Conservation (phyloP, 1,284 basidiomycete genomes). For the Malassezia equina region DNA sequence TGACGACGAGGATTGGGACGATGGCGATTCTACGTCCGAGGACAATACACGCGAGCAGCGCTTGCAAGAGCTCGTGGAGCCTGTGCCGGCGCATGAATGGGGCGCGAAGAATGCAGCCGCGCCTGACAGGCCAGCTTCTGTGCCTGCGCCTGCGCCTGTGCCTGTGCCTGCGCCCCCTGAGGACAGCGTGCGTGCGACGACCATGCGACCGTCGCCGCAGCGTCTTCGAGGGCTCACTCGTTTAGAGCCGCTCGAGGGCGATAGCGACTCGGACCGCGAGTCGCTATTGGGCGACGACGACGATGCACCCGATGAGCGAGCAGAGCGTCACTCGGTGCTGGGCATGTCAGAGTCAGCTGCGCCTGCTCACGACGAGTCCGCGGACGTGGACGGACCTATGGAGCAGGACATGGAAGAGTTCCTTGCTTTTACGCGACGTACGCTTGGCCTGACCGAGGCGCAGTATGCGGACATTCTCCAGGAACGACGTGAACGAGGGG, state of each 20-base stretch:
- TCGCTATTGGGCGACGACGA: conserved; percentile 10
- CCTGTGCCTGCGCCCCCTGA: neutral
- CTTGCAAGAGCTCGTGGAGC: conserved; percentile 1
- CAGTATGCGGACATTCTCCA: conserved; percentile 12
- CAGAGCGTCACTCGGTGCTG: conserved; percentile 1
- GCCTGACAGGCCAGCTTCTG: neutral
- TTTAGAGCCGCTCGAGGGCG: conserved; percentile 7
- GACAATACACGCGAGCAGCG: neutral
- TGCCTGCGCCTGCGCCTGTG: neutral
- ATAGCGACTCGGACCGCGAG: conserved; percentile 6
- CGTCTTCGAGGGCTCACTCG: conserved; percentile 3
- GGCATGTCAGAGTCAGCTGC: neutral
- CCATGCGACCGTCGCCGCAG: no score
- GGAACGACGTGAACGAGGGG: conserved; percentile 9
- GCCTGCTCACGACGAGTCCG: neutral
- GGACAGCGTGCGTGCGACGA: no score
- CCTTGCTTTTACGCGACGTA: conserved; percentile 12
- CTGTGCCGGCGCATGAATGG: conserved; percentile 8
- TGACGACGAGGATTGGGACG: conserved; percentile 24
- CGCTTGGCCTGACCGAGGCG: conserved; percentile 7
- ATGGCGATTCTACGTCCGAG: conserved; percentile 20
- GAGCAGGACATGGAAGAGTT: conserved; percentile 14
- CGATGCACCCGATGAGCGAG: conserved; percentile 10
- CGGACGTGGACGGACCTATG: neutral
- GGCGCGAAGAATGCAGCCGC: conserved; percentile 3